These are phyloP conservation scores for Auricularia sp. DNA, from an alignment of 768 basidiomycete species.

Conservation along the genomic window DNA sequence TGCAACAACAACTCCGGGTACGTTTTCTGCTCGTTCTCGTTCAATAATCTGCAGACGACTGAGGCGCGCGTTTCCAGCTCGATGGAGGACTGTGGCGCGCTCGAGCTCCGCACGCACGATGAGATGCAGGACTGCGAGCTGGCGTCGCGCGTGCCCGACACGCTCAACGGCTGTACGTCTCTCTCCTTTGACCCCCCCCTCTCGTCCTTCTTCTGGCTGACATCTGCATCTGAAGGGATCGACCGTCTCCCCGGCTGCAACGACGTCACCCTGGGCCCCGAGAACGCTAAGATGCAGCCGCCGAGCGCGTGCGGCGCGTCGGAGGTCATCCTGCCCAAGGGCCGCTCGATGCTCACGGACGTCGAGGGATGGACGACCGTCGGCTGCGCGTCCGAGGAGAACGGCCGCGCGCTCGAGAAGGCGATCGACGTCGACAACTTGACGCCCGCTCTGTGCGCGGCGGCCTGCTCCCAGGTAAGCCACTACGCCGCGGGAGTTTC, in stretches of 20 bases:
- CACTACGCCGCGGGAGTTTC: too few relatives aligned
- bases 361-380: background rate
- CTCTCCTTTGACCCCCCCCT: background rate
- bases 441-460: slow-evolving; percentile 2
- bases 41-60: background rate
- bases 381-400: background rate
- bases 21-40: background rate
- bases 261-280: slow-evolving; percentile 9
- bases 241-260: slow-evolving; percentile 15
- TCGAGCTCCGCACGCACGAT: slow-evolving; percentile 11
- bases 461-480: background rate
- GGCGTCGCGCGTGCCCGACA: slow-evolving; percentile 13
- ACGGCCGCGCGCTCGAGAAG: background rate
- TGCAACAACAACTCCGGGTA: slow-evolving; percentile 6
- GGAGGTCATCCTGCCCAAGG: background rate
- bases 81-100: slow-evolving; percentile 3
- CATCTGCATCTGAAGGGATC: background rate
- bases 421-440: background rate
- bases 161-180: slow-evolving; percentile 7
- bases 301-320: background rate
- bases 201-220: background rate
- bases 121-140: slow-evolving; percentile 9
- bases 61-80: background rate
- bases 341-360: background rate
- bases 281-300: background rate